A percentile compares a stretch with the other conserved stretches of the same genome.
These are phyloP conservation scores for Colletotrichum sp. DNA, from an alignment of 2,329 filamentous ascomycete species.

Conservation along the genomic window DNA sequence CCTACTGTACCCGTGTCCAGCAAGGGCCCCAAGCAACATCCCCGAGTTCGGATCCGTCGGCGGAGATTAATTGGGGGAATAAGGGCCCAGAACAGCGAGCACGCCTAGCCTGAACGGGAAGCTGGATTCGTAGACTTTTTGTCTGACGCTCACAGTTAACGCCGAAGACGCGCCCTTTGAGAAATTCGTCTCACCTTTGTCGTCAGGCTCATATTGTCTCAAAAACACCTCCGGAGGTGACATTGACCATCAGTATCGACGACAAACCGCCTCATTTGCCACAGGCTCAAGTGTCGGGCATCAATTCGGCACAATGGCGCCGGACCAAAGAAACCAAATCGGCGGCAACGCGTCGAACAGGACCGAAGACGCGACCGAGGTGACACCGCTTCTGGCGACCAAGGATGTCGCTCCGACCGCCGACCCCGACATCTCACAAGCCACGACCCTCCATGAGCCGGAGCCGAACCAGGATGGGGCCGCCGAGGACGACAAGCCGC, in stretches of 20 bases:
- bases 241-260: not conserved
- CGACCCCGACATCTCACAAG: conserved; percentile 1
- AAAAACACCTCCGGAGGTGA: not conserved
- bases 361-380: not conserved
- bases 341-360: not conserved
- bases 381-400: not conserved
- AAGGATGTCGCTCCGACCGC: conserved; percentile 7
- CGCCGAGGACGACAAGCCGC: not conserved
- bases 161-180: not conserved
- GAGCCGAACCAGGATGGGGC: not conserved
- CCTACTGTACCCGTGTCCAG: not conserved
- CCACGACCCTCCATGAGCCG: not conserved
- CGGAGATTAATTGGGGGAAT: not conserved
- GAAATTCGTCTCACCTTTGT: not conserved
- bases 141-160: not conserved
- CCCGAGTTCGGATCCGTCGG: not conserved
- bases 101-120: not conserved
- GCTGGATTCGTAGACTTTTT: not conserved
- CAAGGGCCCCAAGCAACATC: not conserved
- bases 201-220: not conserved
- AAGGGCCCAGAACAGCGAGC: not conserved
- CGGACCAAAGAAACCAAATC: not conserved
- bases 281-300: not conserved
- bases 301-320: not conserved
- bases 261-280: not conserved